Conservation (phyloP, 139 green algal genomes). For the Marvania coccoides region DNA sequence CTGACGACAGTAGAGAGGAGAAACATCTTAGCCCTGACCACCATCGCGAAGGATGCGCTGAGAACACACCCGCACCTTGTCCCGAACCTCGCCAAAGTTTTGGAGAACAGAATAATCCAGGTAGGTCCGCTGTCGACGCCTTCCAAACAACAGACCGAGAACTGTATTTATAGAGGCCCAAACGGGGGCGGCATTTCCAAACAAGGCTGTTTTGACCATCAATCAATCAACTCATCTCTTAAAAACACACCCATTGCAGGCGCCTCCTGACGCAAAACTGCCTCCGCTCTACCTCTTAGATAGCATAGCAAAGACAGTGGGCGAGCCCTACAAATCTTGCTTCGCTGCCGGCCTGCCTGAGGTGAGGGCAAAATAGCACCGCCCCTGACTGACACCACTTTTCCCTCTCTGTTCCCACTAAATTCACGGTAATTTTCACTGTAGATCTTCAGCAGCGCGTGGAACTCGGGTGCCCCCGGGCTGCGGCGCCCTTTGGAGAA, state of each 20-base stretch:
- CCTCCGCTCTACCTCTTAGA: constrained; percentile 70
- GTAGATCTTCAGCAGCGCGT: constrained; percentile 45
- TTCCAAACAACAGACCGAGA: too few relatives aligned
- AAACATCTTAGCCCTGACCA: constrained; percentile 23
- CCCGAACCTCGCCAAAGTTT: constrained; percentile 5
- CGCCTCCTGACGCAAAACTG: constrained; percentile 43
- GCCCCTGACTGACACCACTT: background rate
- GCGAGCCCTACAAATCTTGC: constrained; percentile 41
- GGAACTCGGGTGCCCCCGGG: constrained; percentile 24
- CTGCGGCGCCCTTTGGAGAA: constrained; percentile 32
- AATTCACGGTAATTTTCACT: background rate
- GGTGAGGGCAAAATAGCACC: constrained; percentile 9
- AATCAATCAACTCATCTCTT: background rate
- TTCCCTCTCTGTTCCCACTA: background rate
- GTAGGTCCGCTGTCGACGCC: constrained; percentile 4
- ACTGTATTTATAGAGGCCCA: too few relatives aligned
- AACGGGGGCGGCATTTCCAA: too few relatives aligned
- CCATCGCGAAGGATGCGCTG: constrained; percentile 21
- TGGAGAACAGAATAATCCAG: constrained; percentile 18
- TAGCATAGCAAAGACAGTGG: constrained; percentile 69
- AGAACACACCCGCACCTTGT: constrained; percentile 2
- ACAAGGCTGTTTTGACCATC: background rate
- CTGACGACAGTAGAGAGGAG: constrained; percentile 22
- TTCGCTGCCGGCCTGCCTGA: constrained; percentile 40
- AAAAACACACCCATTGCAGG: constrained; percentile 22